These are phyloP conservation scores for Sphagnum tenellum DNA, from an alignment of 225 moss, liverwort and hornwort species.

Conservation along the genomic window DNA sequence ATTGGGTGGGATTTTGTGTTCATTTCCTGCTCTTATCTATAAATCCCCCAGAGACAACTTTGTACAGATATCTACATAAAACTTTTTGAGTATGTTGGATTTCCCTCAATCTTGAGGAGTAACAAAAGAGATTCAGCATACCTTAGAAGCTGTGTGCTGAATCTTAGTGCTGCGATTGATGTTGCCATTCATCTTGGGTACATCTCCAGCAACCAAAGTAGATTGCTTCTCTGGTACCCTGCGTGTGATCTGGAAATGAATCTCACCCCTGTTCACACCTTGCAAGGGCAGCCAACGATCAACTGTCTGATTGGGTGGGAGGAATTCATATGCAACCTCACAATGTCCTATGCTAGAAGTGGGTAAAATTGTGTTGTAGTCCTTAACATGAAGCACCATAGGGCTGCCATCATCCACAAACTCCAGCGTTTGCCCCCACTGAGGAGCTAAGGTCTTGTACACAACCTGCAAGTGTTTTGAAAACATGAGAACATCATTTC, in stretches of 20 bases:
- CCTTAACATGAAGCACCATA: slow-evolving; percentile 79
- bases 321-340: slow-evolving; percentile 70
- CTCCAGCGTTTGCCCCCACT: slow-evolving; percentile 88
- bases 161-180: slow-evolving; percentile 57
- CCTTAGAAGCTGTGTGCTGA: slow-evolving; percentile 77
- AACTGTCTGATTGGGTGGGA: slow-evolving; percentile 67
- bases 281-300: slow-evolving; percentile 76
- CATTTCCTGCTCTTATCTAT: no score
- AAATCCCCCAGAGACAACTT: no score
- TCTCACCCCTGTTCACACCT: slow-evolving; percentile 86
- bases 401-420: slow-evolving; percentile 89
- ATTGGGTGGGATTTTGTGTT: no score
- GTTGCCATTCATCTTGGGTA: slow-evolving; percentile 10
- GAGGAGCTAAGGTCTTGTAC: slow-evolving; percentile 75
- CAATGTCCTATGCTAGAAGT: slow-evolving; percentile 88
- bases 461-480: slow-evolving; percentile 56
- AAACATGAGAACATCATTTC: no score
- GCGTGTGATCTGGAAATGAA: slow-evolving; percentile 83
- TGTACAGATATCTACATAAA: no score
- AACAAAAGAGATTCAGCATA: slow-evolving; percentile 7
- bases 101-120: neutral
- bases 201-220: slow-evolving; percentile 18
- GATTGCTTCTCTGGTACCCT: slow-evolving; percentile 43
- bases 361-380: slow-evolving; percentile 82
- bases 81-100: no score